Evolutionary conservation across 257 asterid species (phyloP).

Genomic region (Fraxinus quadrangulata): DNA sequence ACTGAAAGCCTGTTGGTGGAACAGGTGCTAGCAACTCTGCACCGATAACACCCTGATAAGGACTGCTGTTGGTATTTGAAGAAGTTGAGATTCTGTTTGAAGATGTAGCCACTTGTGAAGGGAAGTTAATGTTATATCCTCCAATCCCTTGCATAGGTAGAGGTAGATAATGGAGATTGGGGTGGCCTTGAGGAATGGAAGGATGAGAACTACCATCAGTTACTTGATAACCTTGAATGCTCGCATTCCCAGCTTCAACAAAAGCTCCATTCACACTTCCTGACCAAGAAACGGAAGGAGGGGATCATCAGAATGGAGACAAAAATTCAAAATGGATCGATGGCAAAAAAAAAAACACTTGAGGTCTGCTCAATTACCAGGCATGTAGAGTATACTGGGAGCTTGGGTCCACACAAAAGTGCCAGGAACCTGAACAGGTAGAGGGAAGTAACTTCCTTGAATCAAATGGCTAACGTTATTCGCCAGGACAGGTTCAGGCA

Average conservation of each 20-base stretch:
- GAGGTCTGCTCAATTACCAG: slow-evolving; percentile 42
- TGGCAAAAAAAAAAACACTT: neutral
- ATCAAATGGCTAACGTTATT: neutral
- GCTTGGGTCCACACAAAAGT: neutral
- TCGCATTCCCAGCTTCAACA: slow-evolving; percentile 45
- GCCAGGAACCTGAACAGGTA: neutral
- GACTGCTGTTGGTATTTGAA: slow-evolving; percentile 31
- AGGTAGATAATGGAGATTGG: slow-evolving; percentile 42
- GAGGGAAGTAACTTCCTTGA: neutral
- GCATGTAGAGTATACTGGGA: slow-evolving; percentile 32
- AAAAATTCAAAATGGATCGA: slow-evolving; percentile 13
- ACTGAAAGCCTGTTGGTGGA: slow-evolving; percentile 53
- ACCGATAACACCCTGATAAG: slow-evolving; percentile 52
- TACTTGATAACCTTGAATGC: slow-evolving; percentile 56
- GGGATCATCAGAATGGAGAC: slow-evolving; percentile 13
- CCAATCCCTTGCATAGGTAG: slow-evolving; percentile 51
- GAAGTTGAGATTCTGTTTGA: slow-evolving; percentile 42
- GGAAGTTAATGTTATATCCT: slow-evolving; percentile 47
- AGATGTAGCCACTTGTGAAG: slow-evolving; percentile 52
- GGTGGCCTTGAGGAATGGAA: slow-evolving; percentile 50
- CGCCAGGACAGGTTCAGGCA: neutral
- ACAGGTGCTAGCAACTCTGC: slow-evolving; percentile 49
- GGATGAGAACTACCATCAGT: slow-evolving; percentile 41
- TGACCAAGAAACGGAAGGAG: slow-evolving; percentile 25
- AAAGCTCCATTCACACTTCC: slow-evolving; percentile 44